Evolutionary conservation across 768 basidiomycete genomes (phyloP).

Genomic region (Phaeolepiota aurea): DNA sequence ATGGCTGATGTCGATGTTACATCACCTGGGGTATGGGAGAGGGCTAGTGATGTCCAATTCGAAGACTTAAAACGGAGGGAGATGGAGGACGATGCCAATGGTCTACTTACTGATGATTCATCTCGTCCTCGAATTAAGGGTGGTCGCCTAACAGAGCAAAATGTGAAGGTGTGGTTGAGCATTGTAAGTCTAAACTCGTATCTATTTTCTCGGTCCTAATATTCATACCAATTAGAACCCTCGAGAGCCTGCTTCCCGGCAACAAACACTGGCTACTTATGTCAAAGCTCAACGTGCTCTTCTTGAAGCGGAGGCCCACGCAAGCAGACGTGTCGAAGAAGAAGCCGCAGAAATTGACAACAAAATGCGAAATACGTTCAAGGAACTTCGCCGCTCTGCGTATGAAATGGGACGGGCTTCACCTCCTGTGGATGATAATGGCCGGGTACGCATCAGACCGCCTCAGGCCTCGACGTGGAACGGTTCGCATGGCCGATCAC

Average conservation of each 20-base stretch:
- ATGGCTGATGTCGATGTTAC: slow-evolving; percentile 94
- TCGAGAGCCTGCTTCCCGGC: slow-evolving; percentile 78
- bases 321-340: slow-evolving; percentile 69
- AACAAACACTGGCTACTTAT: slow-evolving; percentile 75
- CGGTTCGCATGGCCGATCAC: slow-evolving; percentile 34
- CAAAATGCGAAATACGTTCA: slow-evolving; percentile 73
- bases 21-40: slow-evolving; percentile 82
- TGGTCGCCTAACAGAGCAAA: slow-evolving; percentile 64
- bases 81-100: slow-evolving; percentile 53
- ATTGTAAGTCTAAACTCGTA: slow-evolving; percentile 47
- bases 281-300: slow-evolving; percentile 75
- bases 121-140: slow-evolving; percentile 58
- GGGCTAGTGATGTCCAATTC: slow-evolving; percentile 77
- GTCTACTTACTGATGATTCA: slow-evolving; percentile 43
- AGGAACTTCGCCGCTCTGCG: slow-evolving; percentile 70
- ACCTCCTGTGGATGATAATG: slow-evolving; percentile 45
- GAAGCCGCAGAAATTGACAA: slow-evolving; percentile 72
- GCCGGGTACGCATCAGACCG: slow-evolving; percentile 66
- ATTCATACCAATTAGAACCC: slow-evolving; percentile 58
- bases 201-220: slow-evolving; percentile 2
- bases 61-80: slow-evolving; percentile 73
- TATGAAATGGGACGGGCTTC: slow-evolving; percentile 53
- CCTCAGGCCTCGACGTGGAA: slow-evolving; percentile 35
- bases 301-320: slow-evolving; percentile 75
- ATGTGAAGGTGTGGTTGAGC: slow-evolving; percentile 73